phyloP scores from a whole-genome alignment of 208 protist species.

The Polymyxa betae region DNA sequence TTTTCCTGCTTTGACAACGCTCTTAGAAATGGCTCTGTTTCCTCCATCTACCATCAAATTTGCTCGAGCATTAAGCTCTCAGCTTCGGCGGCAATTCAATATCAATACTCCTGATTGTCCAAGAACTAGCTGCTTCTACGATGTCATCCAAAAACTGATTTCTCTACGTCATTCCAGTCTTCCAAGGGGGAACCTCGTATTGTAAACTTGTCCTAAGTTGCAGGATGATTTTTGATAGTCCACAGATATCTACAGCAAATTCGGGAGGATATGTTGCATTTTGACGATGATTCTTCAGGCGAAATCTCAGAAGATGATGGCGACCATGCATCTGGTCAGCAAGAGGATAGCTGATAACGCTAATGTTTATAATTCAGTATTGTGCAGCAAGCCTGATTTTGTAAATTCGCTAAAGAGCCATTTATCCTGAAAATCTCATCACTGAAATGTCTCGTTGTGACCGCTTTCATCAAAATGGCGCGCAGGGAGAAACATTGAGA shows the following conservation, averaged over 20 bases:
- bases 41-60: neutral
- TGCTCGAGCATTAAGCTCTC: neutral
- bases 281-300: too few relatives aligned
- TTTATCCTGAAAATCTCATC: too few relatives aligned
- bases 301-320: too few relatives aligned
- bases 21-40: slow-evolving; percentile 34
- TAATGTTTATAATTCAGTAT: too few relatives aligned
- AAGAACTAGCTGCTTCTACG: neutral
- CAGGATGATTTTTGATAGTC: neutral
- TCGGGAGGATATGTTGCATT: neutral
- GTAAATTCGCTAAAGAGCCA: too few relatives aligned
- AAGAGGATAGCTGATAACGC: too few relatives aligned
- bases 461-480: too few relatives aligned
- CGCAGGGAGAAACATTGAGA: too few relatives aligned
- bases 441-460: too few relatives aligned
- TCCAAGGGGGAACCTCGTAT: neutral
- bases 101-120: neutral
- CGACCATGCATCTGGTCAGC: too few relatives aligned
- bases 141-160: slow-evolving; percentile 51
- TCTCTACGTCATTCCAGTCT: slow-evolving; percentile 26
- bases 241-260: slow-evolving; percentile 33
- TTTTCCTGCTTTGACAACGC: neutral
- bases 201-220: neutral
- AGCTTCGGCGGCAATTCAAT: slow-evolving; percentile 27
- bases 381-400: too few relatives aligned